Base-by-base conservation (phyloP, 768 basidiomycete species). In the Boletellus ananiceps region DNA sequence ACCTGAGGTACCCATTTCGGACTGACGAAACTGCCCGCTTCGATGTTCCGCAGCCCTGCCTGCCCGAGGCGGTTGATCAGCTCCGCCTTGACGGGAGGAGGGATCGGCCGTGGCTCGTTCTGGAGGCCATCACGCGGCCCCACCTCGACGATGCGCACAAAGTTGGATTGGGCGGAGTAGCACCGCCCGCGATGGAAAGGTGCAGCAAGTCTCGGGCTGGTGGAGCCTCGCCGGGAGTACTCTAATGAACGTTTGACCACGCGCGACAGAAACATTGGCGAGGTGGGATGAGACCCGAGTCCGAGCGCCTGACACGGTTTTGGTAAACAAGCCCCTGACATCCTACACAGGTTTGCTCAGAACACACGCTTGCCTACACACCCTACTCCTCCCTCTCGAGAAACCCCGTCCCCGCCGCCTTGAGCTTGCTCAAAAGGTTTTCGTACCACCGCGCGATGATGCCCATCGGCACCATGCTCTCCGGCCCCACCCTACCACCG, bases 1-100 rank as follows among this genome's bases (percentile, higher is more conserved):
- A 60, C 93, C 80, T 94, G 93, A 0, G 92, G 93, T 21, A 94
- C 87, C 87, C 91, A 91, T 68, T 92, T 93, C 0, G 88, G 88
- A 65, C 89, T 89, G 50, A 94, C 93, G 62, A 95, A 93, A 63
- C 89, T 91, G 7, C 93, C 93, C 1, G 82, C 80, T 67, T 94
- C 92, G 56, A 94, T 84, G 48, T 73, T 80, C 52, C 72, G 71
- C 57, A 82, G 62, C 0, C 91, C 93, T 9, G 89, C 84, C 15
- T 63, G 64, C 2, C 78, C 80, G 11, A 97, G 80, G 13, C 84
- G 72, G 54, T 88, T 79, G 48, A 97, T 82, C 46, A 97, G 78
- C 52, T 87, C 86, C 15, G 84, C 79, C 66, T 94, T 94, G 51
- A 86, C 70, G 25, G 79, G 78, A 1, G 83, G 81, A 23, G 86